Base-by-base conservation (phyloP, 345 rosid species). In the Angophora floribunda region DNA sequence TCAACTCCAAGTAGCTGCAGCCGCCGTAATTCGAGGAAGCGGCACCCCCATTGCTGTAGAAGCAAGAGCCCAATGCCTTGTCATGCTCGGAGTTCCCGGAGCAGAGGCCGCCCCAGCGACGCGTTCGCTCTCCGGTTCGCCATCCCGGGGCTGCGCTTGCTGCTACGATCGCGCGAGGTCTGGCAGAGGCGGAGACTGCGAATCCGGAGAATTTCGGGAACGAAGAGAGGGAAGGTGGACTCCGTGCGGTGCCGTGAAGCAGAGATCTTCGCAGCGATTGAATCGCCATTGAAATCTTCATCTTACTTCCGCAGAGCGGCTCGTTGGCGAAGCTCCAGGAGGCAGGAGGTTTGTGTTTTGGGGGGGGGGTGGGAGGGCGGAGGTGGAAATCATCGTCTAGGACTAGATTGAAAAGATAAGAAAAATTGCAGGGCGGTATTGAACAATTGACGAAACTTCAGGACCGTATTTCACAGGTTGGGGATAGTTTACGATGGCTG, bases 1-100 rank as follows among this genome's bases (percentile, higher is more conserved):
- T 94, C 87, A 92, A 88, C 41, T 93, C 93, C 91, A 97, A 85
- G 92, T 92, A 94, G 80, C 90, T 92, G 2, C 88, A 51, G 80
- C 87, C 55, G 6, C 24, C 7, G 86, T 47, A 36, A 17, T 6
- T 75, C 26, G 82, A 36, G 82, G 47, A 19, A 36, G 82, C 26
- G 22, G 82, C 22, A 19, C 13, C 49, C 82, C 82, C 82, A 12
- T 36, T 75, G 82, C 82, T 75, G 82, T 75, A 75, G 82, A 75
- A 75, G 82, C 82, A 75, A 75, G 82, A 75, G 49, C 82, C 49
- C 49, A 3, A 12, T 3, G 82, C 49, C 82, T 9, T 36, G 82
- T 44, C 36, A 19, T 75, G 13, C 26, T 6, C 82, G 26, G 82
- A 19, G 22, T 11, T 75, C 7, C 47, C 10, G 82, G 82, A 75